phyloP scores from a whole-genome alignment of 805 yeast species.

The Lipomyces oligophaga region DNA sequence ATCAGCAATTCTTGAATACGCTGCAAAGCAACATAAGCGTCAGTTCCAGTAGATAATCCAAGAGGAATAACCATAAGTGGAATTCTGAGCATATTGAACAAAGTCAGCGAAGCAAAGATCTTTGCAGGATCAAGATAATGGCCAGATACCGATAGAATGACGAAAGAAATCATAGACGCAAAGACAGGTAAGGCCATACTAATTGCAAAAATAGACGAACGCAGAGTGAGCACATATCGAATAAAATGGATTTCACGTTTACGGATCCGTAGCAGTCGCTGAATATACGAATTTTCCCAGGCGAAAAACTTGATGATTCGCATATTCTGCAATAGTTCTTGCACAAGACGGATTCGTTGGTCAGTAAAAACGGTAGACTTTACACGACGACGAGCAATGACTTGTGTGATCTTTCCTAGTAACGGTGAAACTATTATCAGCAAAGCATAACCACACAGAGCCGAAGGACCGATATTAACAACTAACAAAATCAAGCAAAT shows the following conservation, averaged over 20 bases:
- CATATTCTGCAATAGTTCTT: constrained; percentile 74
- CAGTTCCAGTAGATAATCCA: constrained; percentile 58
- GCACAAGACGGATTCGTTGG: constrained; percentile 65
- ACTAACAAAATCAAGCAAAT: constrained; percentile 63
- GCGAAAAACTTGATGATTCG: constrained; percentile 83
- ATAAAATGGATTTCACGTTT: constrained; percentile 58
- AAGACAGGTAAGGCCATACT: constrained; percentile 65
- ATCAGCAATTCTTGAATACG: constrained; percentile 53
- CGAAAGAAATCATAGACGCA: constrained; percentile 62
- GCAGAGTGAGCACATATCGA: constrained; percentile 58
- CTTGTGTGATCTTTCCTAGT: constrained; percentile 48
- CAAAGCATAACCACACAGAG: constrained; percentile 67
- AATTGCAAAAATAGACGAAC: constrained; percentile 61
- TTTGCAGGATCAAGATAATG: constrained; percentile 51
- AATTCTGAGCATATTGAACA: constrained; percentile 59
- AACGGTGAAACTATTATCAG: constrained; percentile 37
- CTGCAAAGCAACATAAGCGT: constrained; percentile 55
- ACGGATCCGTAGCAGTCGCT: constrained; percentile 54
- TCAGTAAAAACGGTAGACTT: constrained; percentile 67
- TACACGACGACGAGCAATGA: constrained; percentile 53
- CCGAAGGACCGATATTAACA: constrained; percentile 65
- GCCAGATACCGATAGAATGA: constrained; percentile 46
- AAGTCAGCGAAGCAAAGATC: constrained; percentile 65
- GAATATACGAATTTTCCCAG: constrained; percentile 80
- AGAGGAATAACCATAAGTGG: constrained; percentile 65